A percentile compares a stretch with the other conserved stretches of the same genome.
phyloP scores from a whole-genome alignment of 2,329 filamentous ascomycete genomes.

The Zarea fungicola region DNA sequence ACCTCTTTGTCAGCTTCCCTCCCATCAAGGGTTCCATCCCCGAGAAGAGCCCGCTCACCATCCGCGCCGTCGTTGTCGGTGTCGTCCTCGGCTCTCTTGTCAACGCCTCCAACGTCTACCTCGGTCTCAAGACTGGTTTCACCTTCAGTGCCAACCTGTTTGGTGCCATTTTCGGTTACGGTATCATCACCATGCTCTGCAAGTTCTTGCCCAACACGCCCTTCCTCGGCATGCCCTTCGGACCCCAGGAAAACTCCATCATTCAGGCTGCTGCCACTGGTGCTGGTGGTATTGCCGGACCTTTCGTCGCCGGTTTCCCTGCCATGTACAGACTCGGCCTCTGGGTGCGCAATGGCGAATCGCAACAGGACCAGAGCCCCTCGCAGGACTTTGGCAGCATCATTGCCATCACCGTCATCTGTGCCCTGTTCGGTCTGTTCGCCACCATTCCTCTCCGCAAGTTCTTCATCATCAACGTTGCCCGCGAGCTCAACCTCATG shows the following conservation, averaged over 20 bases:
- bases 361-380: slow-evolving; percentile 38
- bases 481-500: slow-evolving; percentile 52
- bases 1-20: slow-evolving; percentile 37
- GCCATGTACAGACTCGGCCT: slow-evolving; percentile 54
- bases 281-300: slow-evolving; percentile 50
- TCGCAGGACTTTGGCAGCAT: slow-evolving; percentile 52
- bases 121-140: slow-evolving; percentile 48
- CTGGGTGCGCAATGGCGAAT: background rate
- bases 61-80: slow-evolving; percentile 51
- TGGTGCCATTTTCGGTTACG: slow-evolving; percentile 55
- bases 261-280: slow-evolving; percentile 55
- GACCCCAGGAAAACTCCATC: slow-evolving; percentile 58
- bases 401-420: slow-evolving; percentile 55
- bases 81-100: slow-evolving; percentile 52
- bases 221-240: slow-evolving; percentile 48
- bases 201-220: slow-evolving; percentile 44
- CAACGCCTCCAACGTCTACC: slow-evolving; percentile 57
- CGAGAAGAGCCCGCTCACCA: slow-evolving; percentile 45
- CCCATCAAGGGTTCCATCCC: slow-evolving; percentile 34
- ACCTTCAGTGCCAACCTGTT: slow-evolving; percentile 44
- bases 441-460: slow-evolving; percentile 59
- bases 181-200: slow-evolving; percentile 50
- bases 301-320: slow-evolving; percentile 55
- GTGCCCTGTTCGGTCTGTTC: slow-evolving; percentile 59
- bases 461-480: slow-evolving; percentile 63